A percentile compares a stretch with the other conserved stretches of the same genome.
Conservation (phyloP, 2,329 filamentous ascomycete genomes). For the Epichloe sp. region DNA sequence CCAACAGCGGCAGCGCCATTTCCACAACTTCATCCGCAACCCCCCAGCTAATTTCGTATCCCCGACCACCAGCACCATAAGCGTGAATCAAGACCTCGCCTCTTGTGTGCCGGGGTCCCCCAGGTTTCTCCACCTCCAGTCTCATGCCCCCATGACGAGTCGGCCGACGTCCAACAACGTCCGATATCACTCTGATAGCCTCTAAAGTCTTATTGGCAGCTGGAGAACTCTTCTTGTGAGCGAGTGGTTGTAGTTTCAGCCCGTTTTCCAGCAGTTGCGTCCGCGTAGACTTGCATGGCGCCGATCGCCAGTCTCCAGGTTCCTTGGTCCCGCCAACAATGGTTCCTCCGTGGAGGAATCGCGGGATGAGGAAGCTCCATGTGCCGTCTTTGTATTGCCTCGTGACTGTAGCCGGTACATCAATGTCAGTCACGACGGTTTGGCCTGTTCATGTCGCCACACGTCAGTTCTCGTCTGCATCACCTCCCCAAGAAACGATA, state of each 20-base stretch:
- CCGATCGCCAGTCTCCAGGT: conserved; percentile 29
- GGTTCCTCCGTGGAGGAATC: conserved; percentile 47
- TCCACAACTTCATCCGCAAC: conserved; percentile 35
- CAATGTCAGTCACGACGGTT: conserved; percentile 24
- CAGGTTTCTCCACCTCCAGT: conserved; percentile 34
- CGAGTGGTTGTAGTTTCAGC: conserved; percentile 16
- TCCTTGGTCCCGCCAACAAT: conserved; percentile 54
- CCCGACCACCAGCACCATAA: conserved; percentile 45
- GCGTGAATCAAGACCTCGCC: conserved; percentile 29
- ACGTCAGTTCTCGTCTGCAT: conserved; percentile 1
- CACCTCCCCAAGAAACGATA: not conserved
- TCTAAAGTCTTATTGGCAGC: conserved; percentile 7
- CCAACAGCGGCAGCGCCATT: conserved; percentile 5
- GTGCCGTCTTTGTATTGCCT: conserved; percentile 48
- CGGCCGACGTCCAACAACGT: conserved; percentile 32
- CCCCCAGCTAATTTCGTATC: conserved; percentile 48
- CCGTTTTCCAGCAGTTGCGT: conserved; percentile 29
- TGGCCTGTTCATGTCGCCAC: conserved; percentile 15
- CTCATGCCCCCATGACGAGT: conserved; percentile 34
- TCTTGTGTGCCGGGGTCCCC: not conserved
- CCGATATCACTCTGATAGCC: conserved; percentile 22
- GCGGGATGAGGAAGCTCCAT: conserved; percentile 49
- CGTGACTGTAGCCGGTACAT: conserved; percentile 33
- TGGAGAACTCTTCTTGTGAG: conserved; percentile 6
- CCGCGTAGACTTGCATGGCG: conserved; percentile 32